These are phyloP conservation scores for Porcisia deanei DNA, from an alignment of 208 protist genomes.

Conservation along the genomic window DNA sequence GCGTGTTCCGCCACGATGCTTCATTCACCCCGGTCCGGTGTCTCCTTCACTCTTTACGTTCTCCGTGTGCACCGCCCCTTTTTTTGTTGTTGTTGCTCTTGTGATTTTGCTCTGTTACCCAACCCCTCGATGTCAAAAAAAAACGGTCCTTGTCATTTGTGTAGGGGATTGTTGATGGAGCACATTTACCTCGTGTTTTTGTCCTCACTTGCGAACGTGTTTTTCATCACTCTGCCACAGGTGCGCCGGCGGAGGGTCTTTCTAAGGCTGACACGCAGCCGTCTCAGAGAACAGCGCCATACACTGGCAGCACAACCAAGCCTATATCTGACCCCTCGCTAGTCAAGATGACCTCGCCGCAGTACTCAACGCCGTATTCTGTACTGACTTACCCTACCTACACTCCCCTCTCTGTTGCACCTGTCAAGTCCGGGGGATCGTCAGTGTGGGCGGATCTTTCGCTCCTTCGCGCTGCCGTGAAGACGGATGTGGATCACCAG, in stretches of 20 bases:
- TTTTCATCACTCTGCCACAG: not conserved
- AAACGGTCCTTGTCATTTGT: no score
- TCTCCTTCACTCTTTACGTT: not conserved
- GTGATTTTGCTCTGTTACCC: no score
- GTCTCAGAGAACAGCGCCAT: not conserved
- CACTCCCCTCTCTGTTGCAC: constrained; percentile 33
- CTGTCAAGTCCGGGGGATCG: constrained; percentile 19
- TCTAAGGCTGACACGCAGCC: not conserved
- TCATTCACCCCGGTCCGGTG: not conserved
- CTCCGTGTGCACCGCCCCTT: no score
- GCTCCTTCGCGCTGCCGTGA: constrained; percentile 15
- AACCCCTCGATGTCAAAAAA: no score
- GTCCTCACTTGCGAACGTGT: no score
- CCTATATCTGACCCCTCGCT: no score
- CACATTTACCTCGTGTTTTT: no score
- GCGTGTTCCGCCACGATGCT: not conserved
- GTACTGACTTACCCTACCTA: constrained; percentile 42
- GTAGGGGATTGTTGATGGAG: no score
- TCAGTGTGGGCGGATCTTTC: constrained; percentile 6
- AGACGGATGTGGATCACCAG: constrained; percentile 12
- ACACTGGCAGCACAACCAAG: not conserved
- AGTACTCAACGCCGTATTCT: constrained; percentile 42
- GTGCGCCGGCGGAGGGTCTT: not conserved
- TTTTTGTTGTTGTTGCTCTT: no score
- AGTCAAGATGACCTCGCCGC: constrained; percentile 21